Conservation (phyloP, 306 rosid species). For the Glycine latifolia region DNA sequence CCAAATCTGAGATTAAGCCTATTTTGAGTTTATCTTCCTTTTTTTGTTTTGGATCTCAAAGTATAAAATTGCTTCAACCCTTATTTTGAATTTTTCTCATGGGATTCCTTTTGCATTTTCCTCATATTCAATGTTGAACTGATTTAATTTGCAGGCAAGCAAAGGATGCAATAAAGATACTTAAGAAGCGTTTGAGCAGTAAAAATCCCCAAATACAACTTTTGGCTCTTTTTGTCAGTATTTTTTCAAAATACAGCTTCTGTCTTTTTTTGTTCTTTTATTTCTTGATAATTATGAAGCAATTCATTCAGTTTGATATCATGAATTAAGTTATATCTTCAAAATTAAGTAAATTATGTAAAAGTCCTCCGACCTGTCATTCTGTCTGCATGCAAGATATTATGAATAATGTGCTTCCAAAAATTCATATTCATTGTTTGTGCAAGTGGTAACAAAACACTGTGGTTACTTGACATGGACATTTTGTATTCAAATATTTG, state of each 20-base stretch:
- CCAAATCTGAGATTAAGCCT: not conserved
- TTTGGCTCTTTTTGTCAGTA: conserved; percentile 90
- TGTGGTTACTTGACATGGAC: conserved; percentile 35
- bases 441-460: conserved; percentile 20
- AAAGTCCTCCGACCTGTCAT: conserved; percentile 2
- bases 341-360: not conserved
- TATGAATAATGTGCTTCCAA: conserved; percentile 11
- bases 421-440: not conserved
- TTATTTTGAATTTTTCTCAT: conserved; percentile 17
- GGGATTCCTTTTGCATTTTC: conserved; percentile 10
- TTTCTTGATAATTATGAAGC: conserved; percentile 31
- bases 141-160: conserved; percentile 81
- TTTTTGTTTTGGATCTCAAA: conserved; percentile 42
- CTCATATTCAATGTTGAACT: conserved; percentile 39
- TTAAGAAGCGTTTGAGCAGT: conserved; percentile 81
- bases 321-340: conserved; percentile 2
- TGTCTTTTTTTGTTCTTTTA: conserved; percentile 24
- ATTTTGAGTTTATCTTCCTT: conserved; percentile 28
- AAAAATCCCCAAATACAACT: conserved; percentile 87
- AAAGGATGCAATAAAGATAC: conserved; percentile 91
- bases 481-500: conserved; percentile 34
- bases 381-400: not conserved
- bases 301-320: conserved; percentile 30
- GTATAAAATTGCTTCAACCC: conserved; percentile 7
- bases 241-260: not conserved